Evolutionary conservation across 106 monocot species (phyloP).

Genomic region (Hemerocallis citrina): DNA sequence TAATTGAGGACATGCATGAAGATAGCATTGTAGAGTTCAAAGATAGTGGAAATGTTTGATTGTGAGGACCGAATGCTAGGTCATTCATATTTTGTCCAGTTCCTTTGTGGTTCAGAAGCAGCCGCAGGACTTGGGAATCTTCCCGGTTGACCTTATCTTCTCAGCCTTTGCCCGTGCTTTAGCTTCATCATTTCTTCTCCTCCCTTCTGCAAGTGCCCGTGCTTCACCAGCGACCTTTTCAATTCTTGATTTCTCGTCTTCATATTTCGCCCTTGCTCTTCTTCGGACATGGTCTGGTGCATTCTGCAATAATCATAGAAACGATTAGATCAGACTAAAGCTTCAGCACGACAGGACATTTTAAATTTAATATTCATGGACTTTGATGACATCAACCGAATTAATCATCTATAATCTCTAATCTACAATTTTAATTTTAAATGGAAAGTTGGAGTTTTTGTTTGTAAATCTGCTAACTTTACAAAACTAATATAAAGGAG

Average conservation of each 20-base stretch:
- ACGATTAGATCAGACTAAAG: background rate
- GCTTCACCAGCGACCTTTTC: slow-evolving; percentile 38
- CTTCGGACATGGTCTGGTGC: slow-evolving; percentile 32
- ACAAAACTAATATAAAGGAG: too few relatives aligned
- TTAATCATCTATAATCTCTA: too few relatives aligned
- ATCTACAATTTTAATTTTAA: too few relatives aligned
- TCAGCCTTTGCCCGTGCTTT: slow-evolving; percentile 20
- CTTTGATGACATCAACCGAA: too few relatives aligned
- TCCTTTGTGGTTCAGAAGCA: slow-evolving; percentile 2
- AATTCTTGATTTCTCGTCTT: too few relatives aligned
- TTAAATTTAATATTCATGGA: too few relatives aligned
- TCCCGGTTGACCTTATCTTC: slow-evolving; percentile 15
- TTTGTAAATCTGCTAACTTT: too few relatives aligned
- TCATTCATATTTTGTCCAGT: background rate
- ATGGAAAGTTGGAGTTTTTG: too few relatives aligned
- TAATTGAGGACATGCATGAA: background rate
- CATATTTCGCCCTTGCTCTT: too few relatives aligned
- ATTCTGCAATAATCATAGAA: slow-evolving; percentile 37
- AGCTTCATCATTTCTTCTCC: slow-evolving; percentile 39
- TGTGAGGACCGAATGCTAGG: background rate
- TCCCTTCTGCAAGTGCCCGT: slow-evolving; percentile 34
- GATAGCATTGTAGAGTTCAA: background rate
- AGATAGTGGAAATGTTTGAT: background rate
- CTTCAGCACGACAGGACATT: too few relatives aligned
- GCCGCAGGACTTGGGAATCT: slow-evolving; percentile 2